Evolutionary conservation across 176 grass and related monocot species (phyloP), one percentile per base, ranked within the genome.

Genomic region (Carex cristatella): DNA sequence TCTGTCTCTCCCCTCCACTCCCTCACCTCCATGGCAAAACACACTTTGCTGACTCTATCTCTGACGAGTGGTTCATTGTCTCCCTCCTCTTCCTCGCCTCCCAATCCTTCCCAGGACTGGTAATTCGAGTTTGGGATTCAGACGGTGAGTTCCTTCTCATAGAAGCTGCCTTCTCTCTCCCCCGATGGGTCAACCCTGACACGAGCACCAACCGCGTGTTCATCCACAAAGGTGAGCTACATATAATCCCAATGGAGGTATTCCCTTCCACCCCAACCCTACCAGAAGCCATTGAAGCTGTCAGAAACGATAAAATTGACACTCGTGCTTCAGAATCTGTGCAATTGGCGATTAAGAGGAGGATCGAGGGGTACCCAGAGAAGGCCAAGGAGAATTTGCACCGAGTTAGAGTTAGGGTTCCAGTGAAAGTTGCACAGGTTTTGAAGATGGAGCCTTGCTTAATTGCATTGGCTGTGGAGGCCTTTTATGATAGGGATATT

Each of bases 91-190:
- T 95, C 85, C 28, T 74, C 4, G 89, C 91, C 69, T 90, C 96
- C 59, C 65, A 76, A 61, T 72, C 80, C 59, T 81, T 95, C 61
- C 93, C 90, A 0, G 4, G 69, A 58, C 2, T 88, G 28, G 86
- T 83, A 10, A 89, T 86, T 42, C 88, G 90, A 71, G 78, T 91
- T 0, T 95, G 93, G 96, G 96, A 99, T 77, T 95, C 93, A 7
- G 96, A 99, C 15, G 96, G 96, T 1, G 96, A 99, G 49, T 99
- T 99, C 85, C 96, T 99, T 85, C 93, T 99, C 85, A 99, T 99
- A 65, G 93, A 99, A 80, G 90, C 91, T 10, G 93, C 93, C 66
- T 99, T 95, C 85, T 61, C 88, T n/a, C 89, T 99, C 7, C 96
- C 93, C 2, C 87, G 88, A 2, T 95, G 96, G 96, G 85, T 99